Evolutionary conservation across 768 basidiomycete genomes (phyloP).

Genomic region (Agrocybe chaxingu): DNA sequence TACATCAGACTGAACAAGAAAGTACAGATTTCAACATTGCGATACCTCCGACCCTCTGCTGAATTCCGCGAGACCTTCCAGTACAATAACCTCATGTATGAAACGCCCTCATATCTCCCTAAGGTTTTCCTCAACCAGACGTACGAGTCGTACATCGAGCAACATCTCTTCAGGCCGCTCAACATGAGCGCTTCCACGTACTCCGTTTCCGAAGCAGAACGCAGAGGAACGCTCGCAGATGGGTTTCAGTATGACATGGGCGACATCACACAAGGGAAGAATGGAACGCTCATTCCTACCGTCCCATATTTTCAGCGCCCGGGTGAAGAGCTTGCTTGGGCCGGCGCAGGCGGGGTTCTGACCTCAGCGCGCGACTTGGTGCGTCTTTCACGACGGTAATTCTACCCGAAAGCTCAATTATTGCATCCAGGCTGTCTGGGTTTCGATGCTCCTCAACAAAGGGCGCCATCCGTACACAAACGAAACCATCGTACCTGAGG

Average conservation of each 20-base stretch:
- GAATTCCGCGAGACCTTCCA: conserved; percentile 38
- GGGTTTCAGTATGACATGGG: conserved; percentile 33
- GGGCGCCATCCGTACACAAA: conserved; percentile 37
- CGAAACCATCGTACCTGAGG: conserved; percentile 30
- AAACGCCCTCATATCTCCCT: conserved; percentile 37
- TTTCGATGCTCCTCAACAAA: conserved; percentile 36
- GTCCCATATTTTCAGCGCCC: conserved; percentile 38
- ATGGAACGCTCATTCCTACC: conserved; percentile 30
- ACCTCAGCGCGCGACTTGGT: conserved; percentile 40
- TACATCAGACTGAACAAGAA: not conserved
- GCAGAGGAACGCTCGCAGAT: conserved; percentile 28
- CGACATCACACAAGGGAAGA: conserved; percentile 24
- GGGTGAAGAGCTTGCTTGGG: conserved; percentile 36
- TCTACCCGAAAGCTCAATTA: not conserved
- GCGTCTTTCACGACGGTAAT: not conserved
- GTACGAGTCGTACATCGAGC: conserved; percentile 35
- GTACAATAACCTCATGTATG: conserved; percentile 47
- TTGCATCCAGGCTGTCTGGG: conserved; percentile 26
- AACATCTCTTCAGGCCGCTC: conserved; percentile 35
- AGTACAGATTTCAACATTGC: conserved; percentile 31
- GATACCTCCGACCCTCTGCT: conserved; percentile 37
- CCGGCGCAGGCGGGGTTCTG: conserved; percentile 39
- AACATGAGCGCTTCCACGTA: conserved; percentile 39
- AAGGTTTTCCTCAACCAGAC: conserved; percentile 34
- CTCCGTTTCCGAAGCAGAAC: conserved; percentile 33